Percentiles rank a stretch among this genome's conserved stretches.
Evolutionary conservation across 1,284 basidiomycete genomes (phyloP).

Genomic region (Moesziomyces antarcticus): DNA sequence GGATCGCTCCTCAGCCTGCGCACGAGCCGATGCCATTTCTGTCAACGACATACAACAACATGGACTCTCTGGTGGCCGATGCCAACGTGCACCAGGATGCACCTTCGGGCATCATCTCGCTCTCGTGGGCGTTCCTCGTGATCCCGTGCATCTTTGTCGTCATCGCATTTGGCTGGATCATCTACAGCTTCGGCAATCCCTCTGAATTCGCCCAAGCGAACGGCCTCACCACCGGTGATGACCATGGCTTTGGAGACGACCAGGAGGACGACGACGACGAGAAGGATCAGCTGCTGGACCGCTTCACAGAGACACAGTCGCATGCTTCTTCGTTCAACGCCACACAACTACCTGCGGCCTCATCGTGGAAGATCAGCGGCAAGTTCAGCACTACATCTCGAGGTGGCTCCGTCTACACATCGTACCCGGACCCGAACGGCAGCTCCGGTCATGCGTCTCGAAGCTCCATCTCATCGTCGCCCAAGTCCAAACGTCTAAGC

Average conservation of each 20-base stretch:
- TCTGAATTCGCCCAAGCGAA: slow-evolving; percentile 29
- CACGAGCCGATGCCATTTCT: slow-evolving; percentile 16
- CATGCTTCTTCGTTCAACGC: slow-evolving; percentile 6
- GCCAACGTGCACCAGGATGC: slow-evolving; percentile 29
- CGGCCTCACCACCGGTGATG: slow-evolving; percentile 12
- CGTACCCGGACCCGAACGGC: slow-evolving; percentile 29
- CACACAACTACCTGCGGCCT: slow-evolving; percentile 5
- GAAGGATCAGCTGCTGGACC: slow-evolving; percentile 39
- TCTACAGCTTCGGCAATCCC: slow-evolving; percentile 31
- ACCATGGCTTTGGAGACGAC: slow-evolving; percentile 6
- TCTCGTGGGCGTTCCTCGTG: slow-evolving; percentile 37
- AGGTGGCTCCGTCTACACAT: slow-evolving; percentile 33
- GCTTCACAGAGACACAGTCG: slow-evolving; percentile 32
- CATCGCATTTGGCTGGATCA: slow-evolving; percentile 35
- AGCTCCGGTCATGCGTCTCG: slow-evolving; percentile 10
- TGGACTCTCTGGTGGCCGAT: slow-evolving; percentile 3
- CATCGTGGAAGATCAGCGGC: slow-evolving; percentile 40
- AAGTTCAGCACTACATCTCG: slow-evolving; percentile 42
- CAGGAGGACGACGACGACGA: slow-evolving; percentile 27
- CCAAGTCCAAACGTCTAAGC: slow-evolving; percentile 17
- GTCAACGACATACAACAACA: slow-evolving; percentile 2
- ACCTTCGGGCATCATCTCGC: slow-evolving; percentile 29
- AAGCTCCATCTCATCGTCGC: slow-evolving; percentile 8
- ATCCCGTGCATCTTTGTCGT: slow-evolving; percentile 43
- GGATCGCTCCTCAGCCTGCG: too few relatives aligned